Evolutionary conservation across 2,329 filamentous ascomycete genomes (phyloP).

Genomic region (Nigrospora osmanthi): DNA sequence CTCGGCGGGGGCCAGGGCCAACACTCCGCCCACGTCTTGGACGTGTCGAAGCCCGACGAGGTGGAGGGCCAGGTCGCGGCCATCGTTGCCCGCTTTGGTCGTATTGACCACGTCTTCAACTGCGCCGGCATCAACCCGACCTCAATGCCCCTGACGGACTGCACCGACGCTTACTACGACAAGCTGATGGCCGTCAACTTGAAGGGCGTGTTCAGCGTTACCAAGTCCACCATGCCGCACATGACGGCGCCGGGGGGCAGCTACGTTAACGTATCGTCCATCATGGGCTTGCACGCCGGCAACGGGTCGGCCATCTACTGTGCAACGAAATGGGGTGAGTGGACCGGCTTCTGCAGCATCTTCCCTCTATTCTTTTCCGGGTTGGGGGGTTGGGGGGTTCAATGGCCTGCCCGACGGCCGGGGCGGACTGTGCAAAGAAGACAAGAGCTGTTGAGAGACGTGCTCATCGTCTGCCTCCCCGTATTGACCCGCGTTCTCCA

Average conservation of each 20-base stretch:
- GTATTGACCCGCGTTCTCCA: too few relatives aligned
- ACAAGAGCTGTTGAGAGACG: too few relatives aligned
- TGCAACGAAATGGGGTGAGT: conserved; percentile 27
- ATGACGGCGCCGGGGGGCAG: conserved; percentile 17
- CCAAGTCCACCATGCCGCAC: conserved; percentile 30
- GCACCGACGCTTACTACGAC: conserved; percentile 37
- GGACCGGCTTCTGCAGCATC: neutral
- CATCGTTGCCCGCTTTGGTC: conserved; percentile 12
- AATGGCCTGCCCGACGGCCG: too few relatives aligned
- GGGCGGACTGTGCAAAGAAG: too few relatives aligned
- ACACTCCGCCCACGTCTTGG: conserved; percentile 12
- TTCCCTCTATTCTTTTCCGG: too few relatives aligned
- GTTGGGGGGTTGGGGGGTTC: too few relatives aligned
- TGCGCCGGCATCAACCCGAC: conserved; percentile 41
- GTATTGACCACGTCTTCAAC: conserved; percentile 29
- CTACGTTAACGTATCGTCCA: conserved; percentile 29
- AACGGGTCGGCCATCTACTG: conserved; percentile 22
- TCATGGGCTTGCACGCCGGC: conserved; percentile 19
- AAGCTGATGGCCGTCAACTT: conserved; percentile 36
- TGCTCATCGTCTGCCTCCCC: too few relatives aligned
- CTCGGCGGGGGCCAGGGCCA: neutral
- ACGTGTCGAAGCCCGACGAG: conserved; percentile 15
- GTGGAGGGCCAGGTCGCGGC: conserved; percentile 14
- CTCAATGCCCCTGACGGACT: conserved; percentile 26
- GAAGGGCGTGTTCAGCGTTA: conserved; percentile 34